Percentiles rank a stretch among this genome's conserved stretches.
Evolutionary conservation across 257 asterid species (phyloP).

Genomic region (Paulownia fortunei): DNA sequence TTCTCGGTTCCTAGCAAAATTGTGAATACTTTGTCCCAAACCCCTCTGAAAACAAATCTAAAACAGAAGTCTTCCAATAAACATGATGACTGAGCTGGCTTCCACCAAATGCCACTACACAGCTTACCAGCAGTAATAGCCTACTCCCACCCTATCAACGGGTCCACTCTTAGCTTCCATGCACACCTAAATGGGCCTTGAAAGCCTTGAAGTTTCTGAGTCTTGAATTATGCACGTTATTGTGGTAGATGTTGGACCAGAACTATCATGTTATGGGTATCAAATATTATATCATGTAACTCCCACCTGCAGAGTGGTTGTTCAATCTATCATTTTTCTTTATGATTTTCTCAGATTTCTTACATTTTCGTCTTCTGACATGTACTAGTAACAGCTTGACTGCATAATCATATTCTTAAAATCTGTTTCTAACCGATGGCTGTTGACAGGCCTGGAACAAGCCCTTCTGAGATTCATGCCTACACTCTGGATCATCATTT

Average conservation of each 20-base stretch:
- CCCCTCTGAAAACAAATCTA: too few relatives aligned
- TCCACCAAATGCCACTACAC: too few relatives aligned
- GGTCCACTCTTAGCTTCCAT: too few relatives aligned
- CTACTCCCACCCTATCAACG: too few relatives aligned
- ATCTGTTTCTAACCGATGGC: constrained; percentile 5
- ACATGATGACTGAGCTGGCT: too few relatives aligned
- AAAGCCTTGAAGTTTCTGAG: too few relatives aligned
- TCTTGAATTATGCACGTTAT: neutral
- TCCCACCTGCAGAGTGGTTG: too few relatives aligned
- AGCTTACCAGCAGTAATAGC: too few relatives aligned
- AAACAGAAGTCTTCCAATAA: neutral
- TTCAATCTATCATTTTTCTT: neutral
- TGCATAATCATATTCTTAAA: neutral
- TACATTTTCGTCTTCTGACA: neutral
- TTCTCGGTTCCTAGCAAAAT: neutral
- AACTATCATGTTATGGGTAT: neutral
- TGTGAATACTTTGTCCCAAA: too few relatives aligned
- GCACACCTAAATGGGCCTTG: too few relatives aligned
- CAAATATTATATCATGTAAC: neutral
- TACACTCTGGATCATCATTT: constrained; percentile 78
- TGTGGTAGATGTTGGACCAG: neutral
- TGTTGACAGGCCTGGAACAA: constrained; percentile 86
- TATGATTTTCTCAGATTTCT: neutral
- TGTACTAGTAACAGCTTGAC: neutral
- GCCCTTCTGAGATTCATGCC: constrained; percentile 86